A percentile compares a stretch with the other conserved stretches of the same genome.
Conservation (phyloP, 2,329 filamentous ascomycete genomes). For the Rhynchosporium graminicola region DNA sequence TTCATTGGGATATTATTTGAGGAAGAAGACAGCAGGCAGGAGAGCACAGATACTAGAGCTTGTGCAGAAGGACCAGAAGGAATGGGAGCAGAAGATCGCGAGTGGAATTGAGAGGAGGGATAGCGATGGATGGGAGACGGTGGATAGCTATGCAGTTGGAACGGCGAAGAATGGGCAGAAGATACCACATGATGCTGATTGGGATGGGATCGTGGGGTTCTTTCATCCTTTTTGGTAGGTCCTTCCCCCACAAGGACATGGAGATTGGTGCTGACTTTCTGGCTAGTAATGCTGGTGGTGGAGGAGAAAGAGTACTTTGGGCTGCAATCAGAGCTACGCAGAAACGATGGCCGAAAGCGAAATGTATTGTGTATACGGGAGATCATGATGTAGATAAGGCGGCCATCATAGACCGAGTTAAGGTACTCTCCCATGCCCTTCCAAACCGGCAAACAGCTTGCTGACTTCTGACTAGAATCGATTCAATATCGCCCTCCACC, state of each 20-base stretch:
- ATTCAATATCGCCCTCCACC: slow-evolving; percentile 89
- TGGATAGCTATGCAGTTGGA: slow-evolving; percentile 55
- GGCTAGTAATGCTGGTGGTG: slow-evolving; percentile 85
- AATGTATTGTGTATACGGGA: slow-evolving; percentile 92
- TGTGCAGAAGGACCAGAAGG: slow-evolving; percentile 43
- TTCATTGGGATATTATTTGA: slow-evolving; percentile 60
- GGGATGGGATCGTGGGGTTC: slow-evolving; percentile 88
- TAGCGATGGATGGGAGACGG: slow-evolving; percentile 67
- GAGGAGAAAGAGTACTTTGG: slow-evolving; percentile 95
- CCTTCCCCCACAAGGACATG: neutral
- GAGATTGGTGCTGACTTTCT: neutral
- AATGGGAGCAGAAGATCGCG: slow-evolving; percentile 18
- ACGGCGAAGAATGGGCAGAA: slow-evolving; percentile 47
- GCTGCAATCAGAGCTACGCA: slow-evolving; percentile 92
- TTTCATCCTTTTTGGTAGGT: slow-evolving; percentile 93
- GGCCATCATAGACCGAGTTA: slow-evolving; percentile 74
- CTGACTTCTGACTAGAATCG: slow-evolving; percentile 56
- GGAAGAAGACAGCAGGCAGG: slow-evolving; percentile 63
- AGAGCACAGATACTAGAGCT: slow-evolving; percentile 58
- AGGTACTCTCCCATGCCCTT: slow-evolving; percentile 49
- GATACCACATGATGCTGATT: slow-evolving; percentile 54
- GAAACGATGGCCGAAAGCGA: slow-evolving; percentile 80
- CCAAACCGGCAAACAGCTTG: neutral
- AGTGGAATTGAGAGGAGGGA: slow-evolving; percentile 45
- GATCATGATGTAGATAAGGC: slow-evolving; percentile 86